These are phyloP conservation scores for Flaveria linearis DNA, from an alignment of 129 eudicot species.

Conservation along the genomic window DNA sequence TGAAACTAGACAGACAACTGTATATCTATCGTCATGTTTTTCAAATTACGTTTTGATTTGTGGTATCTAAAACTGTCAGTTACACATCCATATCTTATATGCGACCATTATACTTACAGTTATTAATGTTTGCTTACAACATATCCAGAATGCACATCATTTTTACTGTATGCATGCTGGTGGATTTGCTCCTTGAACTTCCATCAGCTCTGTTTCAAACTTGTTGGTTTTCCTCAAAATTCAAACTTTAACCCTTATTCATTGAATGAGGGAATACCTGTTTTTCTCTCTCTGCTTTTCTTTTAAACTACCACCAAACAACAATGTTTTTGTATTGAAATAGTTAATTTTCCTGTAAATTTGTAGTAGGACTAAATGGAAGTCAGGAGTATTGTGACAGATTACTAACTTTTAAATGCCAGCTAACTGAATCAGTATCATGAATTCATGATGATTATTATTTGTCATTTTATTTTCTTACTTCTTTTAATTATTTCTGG, in stretches of 20 bases:
- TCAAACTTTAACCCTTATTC: neutral
- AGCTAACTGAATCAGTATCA: neutral
- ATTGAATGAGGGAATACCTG: neutral
- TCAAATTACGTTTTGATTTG: neutral
- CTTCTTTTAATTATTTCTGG: neutral
- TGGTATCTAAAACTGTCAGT: neutral
- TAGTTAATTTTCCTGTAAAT: neutral
- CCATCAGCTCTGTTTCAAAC: neutral
- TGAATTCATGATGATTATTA: neutral
- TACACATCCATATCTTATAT: neutral
- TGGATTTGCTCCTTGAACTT: neutral
- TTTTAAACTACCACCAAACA: neutral
- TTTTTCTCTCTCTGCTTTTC: neutral
- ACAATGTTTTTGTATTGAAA: neutral
- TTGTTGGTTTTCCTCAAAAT: constrained; percentile 6
- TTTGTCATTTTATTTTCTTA: neutral
- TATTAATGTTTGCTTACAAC: neutral
- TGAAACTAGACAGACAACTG: neutral
- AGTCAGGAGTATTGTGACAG: neutral
- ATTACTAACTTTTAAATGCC: neutral
- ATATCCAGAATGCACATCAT: neutral
- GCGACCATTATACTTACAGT: neutral
- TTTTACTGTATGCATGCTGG: constrained; percentile 4
- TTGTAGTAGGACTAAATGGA: neutral
- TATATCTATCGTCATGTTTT: neutral